Evolutionary conservation across 1,284 basidiomycete species (phyloP), one percentile per base, ranked within the genome.

Genomic region (Sporisorium iseilematis-ciliati): DNA sequence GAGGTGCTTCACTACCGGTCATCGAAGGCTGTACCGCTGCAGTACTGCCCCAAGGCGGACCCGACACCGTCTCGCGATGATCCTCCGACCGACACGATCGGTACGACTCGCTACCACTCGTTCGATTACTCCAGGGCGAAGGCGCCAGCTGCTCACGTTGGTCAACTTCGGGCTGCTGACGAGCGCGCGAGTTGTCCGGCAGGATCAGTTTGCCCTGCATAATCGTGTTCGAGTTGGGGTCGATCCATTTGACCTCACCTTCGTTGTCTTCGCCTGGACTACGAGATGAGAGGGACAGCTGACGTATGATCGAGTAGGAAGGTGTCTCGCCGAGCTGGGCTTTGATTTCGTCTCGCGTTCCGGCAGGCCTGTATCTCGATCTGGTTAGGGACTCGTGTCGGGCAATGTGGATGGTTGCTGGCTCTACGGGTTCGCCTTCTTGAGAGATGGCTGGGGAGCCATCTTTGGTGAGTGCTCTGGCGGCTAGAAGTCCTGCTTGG

Each of bases 331-430:
- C 52, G 11, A 69, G 60, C 26, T 64, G 61, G 25, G 66, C 66
- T 20, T 56, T 63, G 56, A 69, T 54, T 25, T 63, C 60, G n/a
- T 69, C 57, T 18, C 31, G 41, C 12, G 60, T 51, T 1, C 56
- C 52, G 1, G 52, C 51, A 16, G 66, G 52, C 25, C 20, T 59
- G 42, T 69, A 69, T 5, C 29, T 48, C 6, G 52, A 69, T n/a
- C 53, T 33, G 10, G 48, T 33, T 14, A 40, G 1, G 0, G 46
- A 48, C 14, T 6, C 21, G 14, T 42, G 57, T 7, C 29, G 46
- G 3, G 35, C 7, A 7, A n/a, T 21, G 2, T 8, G 7, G 3
- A 31, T n/a, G 1, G 10, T 29, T 16, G 49, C 7, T 18, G 45
- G 26, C 48, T 49, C 48, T 8, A 49, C 25, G 0, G n/a, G n/a